Conservation (phyloP, 345 rosid species). For the Abelmoschus esculentus region DNA sequence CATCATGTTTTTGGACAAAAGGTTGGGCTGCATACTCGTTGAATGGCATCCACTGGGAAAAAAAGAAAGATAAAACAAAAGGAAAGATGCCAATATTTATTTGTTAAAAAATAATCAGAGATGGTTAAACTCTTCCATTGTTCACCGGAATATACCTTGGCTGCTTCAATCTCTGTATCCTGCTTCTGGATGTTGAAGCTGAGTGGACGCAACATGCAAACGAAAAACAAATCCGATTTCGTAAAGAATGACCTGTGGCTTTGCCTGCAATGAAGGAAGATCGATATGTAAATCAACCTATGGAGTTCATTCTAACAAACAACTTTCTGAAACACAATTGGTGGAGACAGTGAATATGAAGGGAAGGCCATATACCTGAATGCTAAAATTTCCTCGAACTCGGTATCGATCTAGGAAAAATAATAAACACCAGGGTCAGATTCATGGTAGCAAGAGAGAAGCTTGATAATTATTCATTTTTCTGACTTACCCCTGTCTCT, state of each 20-base stretch:
- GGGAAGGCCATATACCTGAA: slow-evolving; percentile 40
- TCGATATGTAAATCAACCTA: too few species aligned
- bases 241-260: slow-evolving; percentile 42
- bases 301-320: neutral
- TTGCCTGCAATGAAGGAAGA: slow-evolving; percentile 35
- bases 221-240: slow-evolving; percentile 53
- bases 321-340: neutral
- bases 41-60: slow-evolving; percentile 63
- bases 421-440: slow-evolving; percentile 4
- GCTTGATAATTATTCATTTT: slow-evolving; percentile 21
- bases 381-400: slow-evolving; percentile 56
- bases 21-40: slow-evolving; percentile 61
- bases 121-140: neutral
- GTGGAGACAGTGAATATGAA: neutral
- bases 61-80: neutral
- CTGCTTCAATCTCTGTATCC: slow-evolving; percentile 47
- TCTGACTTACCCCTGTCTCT: slow-evolving; percentile 70
- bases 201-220: slow-evolving; percentile 43
- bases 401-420: slow-evolving; percentile 42
- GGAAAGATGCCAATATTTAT: neutral
- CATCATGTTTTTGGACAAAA: slow-evolving; percentile 28
- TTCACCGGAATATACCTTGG: slow-evolving; percentile 32
- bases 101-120: neutral
- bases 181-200: slow-evolving; percentile 40
- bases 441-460: neutral